Conservation (phyloP, 2,329 filamentous ascomycete species). For the Monilinia vaccinii-corymbosi region DNA sequence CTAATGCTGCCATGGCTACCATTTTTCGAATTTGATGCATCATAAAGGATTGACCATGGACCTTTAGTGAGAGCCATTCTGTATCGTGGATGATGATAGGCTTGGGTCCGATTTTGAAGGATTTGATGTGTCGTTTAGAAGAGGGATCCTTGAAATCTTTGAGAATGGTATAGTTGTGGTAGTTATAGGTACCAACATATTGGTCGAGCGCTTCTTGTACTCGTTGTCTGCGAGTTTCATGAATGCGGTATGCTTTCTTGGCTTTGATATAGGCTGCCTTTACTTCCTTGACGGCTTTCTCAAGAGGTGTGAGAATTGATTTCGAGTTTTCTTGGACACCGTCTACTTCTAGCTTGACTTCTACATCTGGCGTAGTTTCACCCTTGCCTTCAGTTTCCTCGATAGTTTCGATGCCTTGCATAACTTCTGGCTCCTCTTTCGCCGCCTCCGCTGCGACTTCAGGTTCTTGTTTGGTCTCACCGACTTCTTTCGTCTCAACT, state of each 20-base stretch:
- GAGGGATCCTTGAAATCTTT: conserved; percentile 76
- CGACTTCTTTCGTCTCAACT: background rate
- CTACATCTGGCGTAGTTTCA: background rate
- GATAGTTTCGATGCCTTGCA: background rate
- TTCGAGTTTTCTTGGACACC: conserved; percentile 11
- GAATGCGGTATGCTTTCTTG: conserved; percentile 78
- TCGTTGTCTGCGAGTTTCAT: conserved; percentile 57
- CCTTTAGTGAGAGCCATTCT: conserved; percentile 91
- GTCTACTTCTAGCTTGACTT: conserved; percentile 2
- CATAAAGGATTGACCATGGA: conserved; percentile 98
- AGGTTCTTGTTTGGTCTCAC: background rate
- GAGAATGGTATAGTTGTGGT: conserved; percentile 95
- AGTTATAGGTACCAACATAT: conserved; percentile 82
- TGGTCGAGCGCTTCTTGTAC: conserved; percentile 66
- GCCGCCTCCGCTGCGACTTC: background rate
- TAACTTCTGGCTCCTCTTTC: background rate
- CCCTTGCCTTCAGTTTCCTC: background rate
- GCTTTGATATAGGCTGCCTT: conserved; percentile 74
- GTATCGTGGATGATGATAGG: conserved; percentile 84
- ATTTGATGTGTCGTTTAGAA: conserved; percentile 84
- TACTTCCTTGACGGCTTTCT: conserved; percentile 60
- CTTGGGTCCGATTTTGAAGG: conserved; percentile 66
- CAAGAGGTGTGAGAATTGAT: conserved; percentile 38
- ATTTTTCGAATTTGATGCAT: conserved; percentile 99
- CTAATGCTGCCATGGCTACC: conserved; percentile 83